These are phyloP conservation scores for Fusarium miscanthi DNA, from an alignment of 2,329 filamentous ascomycete genomes.

Conservation along the genomic window DNA sequence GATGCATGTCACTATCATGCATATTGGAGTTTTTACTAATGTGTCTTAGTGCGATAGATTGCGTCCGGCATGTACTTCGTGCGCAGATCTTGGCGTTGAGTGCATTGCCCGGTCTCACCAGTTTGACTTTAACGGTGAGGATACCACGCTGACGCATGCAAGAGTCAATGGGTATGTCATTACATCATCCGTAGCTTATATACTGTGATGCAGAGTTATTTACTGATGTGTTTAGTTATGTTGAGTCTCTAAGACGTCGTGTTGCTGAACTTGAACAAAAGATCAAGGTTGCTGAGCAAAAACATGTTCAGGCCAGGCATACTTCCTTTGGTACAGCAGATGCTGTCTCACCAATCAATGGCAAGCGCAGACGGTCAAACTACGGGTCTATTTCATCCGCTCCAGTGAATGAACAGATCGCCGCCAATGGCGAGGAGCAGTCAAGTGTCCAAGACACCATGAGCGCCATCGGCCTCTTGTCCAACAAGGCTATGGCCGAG, in stretches of 20 bases:
- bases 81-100: constrained; percentile 22
- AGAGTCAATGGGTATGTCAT: constrained; percentile 9
- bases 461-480: constrained; percentile 26
- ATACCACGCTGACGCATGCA: constrained; percentile 18
- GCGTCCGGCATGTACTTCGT: constrained; percentile 12
- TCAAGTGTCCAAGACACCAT: constrained; percentile 28
- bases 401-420: fast-evolving
- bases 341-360: neutral
- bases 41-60: neutral
- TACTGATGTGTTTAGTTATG: neutral
- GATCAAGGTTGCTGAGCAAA: constrained; percentile 5
- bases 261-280: constrained; percentile 17
- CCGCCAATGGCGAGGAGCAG: neutral
- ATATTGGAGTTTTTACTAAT: fast-evolving
- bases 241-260: constrained; percentile 11
- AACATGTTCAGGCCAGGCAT: neutral
- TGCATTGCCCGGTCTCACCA: constrained; percentile 22
- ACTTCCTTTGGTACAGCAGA: neutral
- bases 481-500: constrained; percentile 25
- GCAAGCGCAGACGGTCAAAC: neutral
- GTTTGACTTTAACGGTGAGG: constrained; percentile 22
- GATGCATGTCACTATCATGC: neutral
- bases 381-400: neutral
- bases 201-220: fast-evolving
- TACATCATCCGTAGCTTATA: fast-evolving